Percentiles rank a stretch among this genome's conserved stretches.
phyloP scores from a whole-genome alignment of 2,329 filamentous ascomycete genomes.

The Neobulgaria alba region DNA sequence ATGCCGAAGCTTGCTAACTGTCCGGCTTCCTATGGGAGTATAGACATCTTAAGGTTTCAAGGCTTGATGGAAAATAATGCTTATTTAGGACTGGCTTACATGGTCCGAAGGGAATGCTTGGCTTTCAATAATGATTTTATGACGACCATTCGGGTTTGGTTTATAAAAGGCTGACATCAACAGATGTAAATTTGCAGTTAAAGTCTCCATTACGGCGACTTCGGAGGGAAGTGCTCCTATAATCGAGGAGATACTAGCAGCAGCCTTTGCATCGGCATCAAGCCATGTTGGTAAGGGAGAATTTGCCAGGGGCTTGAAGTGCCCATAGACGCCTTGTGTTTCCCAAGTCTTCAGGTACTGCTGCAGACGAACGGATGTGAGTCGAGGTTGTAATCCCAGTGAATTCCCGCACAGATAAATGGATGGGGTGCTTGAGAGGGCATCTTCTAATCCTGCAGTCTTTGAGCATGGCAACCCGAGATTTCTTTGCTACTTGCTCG shows the following conservation, averaged over 20 bases:
- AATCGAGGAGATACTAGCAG: constrained; percentile 58
- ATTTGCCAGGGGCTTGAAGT: constrained; percentile 58
- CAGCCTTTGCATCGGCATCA: constrained; percentile 59
- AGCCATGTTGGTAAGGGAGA: constrained; percentile 58
- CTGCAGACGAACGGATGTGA: constrained; percentile 54
- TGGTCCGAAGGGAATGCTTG: constrained; percentile 79
- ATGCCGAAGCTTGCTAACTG: too few species aligned
- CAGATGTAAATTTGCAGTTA: constrained; percentile 71
- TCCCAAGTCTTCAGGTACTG: constrained; percentile 68
- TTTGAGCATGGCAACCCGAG: constrained; percentile 3
- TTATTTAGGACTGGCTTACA: constrained; percentile 40
- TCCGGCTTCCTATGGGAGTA: too few species aligned
- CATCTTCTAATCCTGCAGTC: constrained; percentile 14
- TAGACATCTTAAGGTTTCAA: too few species aligned
- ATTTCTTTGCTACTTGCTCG: not conserved
- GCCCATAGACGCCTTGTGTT: constrained; percentile 66
- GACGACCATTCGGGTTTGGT: constrained; percentile 47
- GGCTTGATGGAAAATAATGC: not conserved
- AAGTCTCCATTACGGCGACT: constrained; percentile 70
- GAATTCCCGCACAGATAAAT: constrained; percentile 78
- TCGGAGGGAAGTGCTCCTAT: constrained; percentile 62
- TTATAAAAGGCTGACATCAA: constrained; percentile 72
- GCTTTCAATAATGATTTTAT: constrained; percentile 71
- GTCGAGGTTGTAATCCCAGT: constrained; percentile 63
- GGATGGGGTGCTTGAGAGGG: constrained; percentile 24